These are phyloP conservation scores for Mesotaenium endlicherianum DNA, from an alignment of 139 green algal species.

Conservation along the genomic window DNA sequence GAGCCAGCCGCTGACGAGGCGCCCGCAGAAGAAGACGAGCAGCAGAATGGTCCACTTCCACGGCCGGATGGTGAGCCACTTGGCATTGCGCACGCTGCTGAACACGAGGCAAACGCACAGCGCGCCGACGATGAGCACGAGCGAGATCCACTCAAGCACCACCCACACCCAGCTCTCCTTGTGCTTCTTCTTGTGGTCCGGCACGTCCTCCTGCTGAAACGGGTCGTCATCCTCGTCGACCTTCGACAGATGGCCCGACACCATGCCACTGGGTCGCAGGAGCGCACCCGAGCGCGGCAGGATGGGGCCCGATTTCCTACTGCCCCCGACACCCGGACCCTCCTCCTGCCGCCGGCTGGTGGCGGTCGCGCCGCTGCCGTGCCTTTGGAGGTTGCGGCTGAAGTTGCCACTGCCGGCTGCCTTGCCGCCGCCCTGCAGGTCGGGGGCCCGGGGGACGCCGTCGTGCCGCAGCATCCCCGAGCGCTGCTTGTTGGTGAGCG, in stretches of 20 bases:
- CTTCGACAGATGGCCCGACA: neutral
- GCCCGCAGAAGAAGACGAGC: neutral
- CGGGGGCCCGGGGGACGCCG: no score
- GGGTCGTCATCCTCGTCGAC: neutral
- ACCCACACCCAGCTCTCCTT: neutral
- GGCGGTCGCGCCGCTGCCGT: neutral
- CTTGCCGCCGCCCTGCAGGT: no score
- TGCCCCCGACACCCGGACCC: neutral
- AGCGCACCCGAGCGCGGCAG: no score
- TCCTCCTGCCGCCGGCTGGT: no score
- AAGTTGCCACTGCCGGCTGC: no score
- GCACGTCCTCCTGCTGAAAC: neutral
- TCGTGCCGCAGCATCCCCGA: neutral
- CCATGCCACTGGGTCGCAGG: no score
- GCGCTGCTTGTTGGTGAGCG: neutral
- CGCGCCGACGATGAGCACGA: neutral
- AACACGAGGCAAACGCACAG: neutral
- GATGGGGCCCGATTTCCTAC: neutral
- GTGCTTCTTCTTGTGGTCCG: neutral
- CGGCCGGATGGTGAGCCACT: neutral
- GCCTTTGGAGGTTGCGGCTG: neutral
- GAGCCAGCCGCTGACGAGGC: no score
- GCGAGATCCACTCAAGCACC: neutral
- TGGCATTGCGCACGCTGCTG: neutral
- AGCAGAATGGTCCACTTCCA: neutral